Evolutionary conservation across 257 asterid genomes (phyloP).

Genomic region (Petunia secreta): DNA sequence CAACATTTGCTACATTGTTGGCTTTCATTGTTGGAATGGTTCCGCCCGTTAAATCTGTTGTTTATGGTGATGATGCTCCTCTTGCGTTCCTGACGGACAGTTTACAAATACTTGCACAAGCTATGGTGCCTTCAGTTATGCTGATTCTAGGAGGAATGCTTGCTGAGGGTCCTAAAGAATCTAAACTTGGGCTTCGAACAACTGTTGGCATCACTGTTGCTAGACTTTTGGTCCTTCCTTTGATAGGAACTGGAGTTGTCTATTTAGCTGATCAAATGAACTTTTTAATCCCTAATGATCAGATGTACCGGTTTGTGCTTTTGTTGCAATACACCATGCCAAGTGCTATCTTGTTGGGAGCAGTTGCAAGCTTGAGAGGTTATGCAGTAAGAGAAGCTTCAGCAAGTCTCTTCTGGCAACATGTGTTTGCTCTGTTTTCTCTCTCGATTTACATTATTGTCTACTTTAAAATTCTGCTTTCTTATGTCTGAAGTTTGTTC

Average conservation of each 20-base stretch:
- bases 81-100: conserved; percentile 78
- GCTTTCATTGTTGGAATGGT: conserved; percentile 85
- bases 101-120: conserved; percentile 75
- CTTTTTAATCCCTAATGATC: conserved; percentile 61
- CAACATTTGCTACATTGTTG: conserved; percentile 72
- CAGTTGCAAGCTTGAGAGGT: conserved; percentile 87
- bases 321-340: conserved; percentile 87
- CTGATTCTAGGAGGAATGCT: conserved; percentile 93
- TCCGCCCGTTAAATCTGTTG: conserved; percentile 66
- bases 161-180: conserved; percentile 88
- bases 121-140: conserved; percentile 96
- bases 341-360: conserved; percentile 89
- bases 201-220: conserved; percentile 69
- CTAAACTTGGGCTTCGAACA: conserved; percentile 73
- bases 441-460: conserved; percentile 62
- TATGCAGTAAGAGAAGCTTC: conserved; percentile 92
- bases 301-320: conserved; percentile 80
- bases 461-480: conserved; percentile 65
- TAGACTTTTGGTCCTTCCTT: conserved; percentile 73
- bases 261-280: conserved; percentile 55
- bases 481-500: conserved; percentile 32
- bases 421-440: conserved; percentile 68
- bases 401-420: conserved; percentile 93
- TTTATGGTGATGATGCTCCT: conserved; percentile 72
- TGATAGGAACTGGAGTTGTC: conserved; percentile 69